Conservation (phyloP, 2,329 filamentous ascomycete species). For the Alternaria rosae region DNA sequence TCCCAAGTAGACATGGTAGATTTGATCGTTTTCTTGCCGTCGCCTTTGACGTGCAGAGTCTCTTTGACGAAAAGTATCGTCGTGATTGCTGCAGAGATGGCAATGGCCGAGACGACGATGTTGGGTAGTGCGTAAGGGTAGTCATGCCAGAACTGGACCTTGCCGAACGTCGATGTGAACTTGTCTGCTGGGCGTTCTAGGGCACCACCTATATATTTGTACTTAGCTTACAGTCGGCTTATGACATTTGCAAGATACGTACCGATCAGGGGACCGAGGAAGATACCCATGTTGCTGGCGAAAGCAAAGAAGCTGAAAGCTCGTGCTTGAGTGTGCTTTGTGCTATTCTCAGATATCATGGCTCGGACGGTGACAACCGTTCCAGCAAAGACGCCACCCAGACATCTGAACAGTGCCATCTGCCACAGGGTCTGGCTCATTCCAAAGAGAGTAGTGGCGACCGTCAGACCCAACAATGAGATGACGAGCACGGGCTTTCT, state of each 20-base stretch:
- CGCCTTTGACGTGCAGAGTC: conserved; percentile 42
- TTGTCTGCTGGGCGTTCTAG: conserved; percentile 72
- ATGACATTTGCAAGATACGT: background rate
- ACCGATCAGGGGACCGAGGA: conserved; percentile 71
- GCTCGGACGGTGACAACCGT: conserved; percentile 77
- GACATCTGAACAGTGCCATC: conserved; percentile 75
- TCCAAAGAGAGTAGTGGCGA: conserved; percentile 72
- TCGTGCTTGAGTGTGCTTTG: conserved; percentile 71
- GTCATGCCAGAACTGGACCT: conserved; percentile 64
- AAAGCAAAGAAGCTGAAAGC: conserved; percentile 83
- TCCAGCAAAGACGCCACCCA: conserved; percentile 77
- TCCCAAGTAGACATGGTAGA: conserved; percentile 57
- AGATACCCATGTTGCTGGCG: conserved; percentile 75
- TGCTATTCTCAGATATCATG: conserved; percentile 78
- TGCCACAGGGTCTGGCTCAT: conserved; percentile 71
- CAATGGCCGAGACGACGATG: conserved; percentile 64
- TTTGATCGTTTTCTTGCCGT: conserved; percentile 27
- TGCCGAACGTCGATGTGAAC: conserved; percentile 66
- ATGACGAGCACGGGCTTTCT: conserved; percentile 75
- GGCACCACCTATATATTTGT: conserved; percentile 62
- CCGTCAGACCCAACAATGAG: conserved; percentile 69
- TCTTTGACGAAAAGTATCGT: conserved; percentile 69
- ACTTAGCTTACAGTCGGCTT: background rate
- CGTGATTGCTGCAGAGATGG: conserved; percentile 61
- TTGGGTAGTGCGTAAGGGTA: conserved; percentile 73